phyloP scores from a whole-genome alignment of 345 rosid genomes.

The Raphanus sativus region DNA sequence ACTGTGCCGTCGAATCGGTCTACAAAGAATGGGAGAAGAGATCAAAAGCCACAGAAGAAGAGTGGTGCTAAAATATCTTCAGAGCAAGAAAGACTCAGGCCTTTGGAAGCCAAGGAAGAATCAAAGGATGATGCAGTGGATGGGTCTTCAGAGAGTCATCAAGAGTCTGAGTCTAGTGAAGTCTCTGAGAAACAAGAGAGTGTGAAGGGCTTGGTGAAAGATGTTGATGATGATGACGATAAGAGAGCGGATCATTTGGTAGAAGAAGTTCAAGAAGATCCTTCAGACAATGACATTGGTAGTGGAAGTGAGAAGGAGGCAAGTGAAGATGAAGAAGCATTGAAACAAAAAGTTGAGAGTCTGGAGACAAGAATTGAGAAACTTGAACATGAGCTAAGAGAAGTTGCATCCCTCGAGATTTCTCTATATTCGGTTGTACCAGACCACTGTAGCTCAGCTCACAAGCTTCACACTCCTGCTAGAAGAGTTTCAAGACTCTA shows the following conservation, averaged over 20 bases:
- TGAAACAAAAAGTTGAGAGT: conserved; percentile 55
- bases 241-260: not conserved
- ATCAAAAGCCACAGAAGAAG: conserved; percentile 43
- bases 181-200: conserved; percentile 49
- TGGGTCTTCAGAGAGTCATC: conserved; percentile 43
- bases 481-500: conserved; percentile 84
- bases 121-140: conserved; percentile 19
- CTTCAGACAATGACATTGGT: conserved; percentile 46
- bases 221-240: not conserved
- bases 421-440: conserved; percentile 84
- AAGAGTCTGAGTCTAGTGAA: conserved; percentile 53
- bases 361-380: conserved; percentile 76
- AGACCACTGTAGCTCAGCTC: conserved; percentile 92
- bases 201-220: conserved; percentile 40
- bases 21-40: conserved; percentile 51
- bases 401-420: conserved; percentile 92
- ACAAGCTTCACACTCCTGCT: conserved; percentile 92
- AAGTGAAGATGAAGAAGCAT: conserved; percentile 43
- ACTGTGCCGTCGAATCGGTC: conserved; percentile 48
- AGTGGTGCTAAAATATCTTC: conserved; percentile 23
- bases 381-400: conserved; percentile 91
- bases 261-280: conserved; percentile 26
- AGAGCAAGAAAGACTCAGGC: conserved; percentile 48
- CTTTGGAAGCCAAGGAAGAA: conserved; percentile 44
- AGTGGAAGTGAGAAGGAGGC: conserved; percentile 55